A percentile compares a stretch with the other conserved stretches of the same genome.
These are phyloP conservation scores for Emmonsiellopsis sp. DNA, from an alignment of 2,329 filamentous ascomycete genomes.

Conservation along the genomic window DNA sequence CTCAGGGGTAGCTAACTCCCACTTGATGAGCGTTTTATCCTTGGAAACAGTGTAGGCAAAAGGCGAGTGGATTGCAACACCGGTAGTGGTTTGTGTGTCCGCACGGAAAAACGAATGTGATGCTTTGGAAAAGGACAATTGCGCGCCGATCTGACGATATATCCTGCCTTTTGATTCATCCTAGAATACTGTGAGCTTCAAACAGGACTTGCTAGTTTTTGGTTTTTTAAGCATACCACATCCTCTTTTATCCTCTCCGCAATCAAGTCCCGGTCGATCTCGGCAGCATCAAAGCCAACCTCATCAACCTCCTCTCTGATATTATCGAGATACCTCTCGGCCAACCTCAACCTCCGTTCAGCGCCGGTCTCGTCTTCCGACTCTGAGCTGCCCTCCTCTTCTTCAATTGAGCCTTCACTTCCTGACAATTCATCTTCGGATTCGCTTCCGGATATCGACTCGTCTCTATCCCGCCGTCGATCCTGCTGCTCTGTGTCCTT, in stretches of 20 bases:
- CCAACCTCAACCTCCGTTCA: conserved; percentile 75
- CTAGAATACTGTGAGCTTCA: conserved; percentile 14
- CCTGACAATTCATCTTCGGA: conserved; percentile 51
- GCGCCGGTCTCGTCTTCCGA: conserved; percentile 77
- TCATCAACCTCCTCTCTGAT: conserved; percentile 75
- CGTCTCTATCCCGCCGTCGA: conserved; percentile 48
- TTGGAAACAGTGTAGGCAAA: conserved; percentile 85
- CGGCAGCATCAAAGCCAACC: conserved; percentile 82
- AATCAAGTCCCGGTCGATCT: conserved; percentile 87
- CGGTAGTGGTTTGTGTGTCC: conserved; percentile 69
- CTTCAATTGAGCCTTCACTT: conserved; percentile 39
- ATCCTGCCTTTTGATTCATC: conserved; percentile 84
- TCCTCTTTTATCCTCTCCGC: conserved; percentile 86
- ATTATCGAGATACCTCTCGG: conserved; percentile 88
- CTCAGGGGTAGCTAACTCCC: conserved; percentile 58
- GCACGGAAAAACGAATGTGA: conserved; percentile 66
- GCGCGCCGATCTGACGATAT: conserved; percentile 68
- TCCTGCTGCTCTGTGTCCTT: conserved; percentile 30
- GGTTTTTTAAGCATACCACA: conserved; percentile 43
- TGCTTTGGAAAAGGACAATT: conserved; percentile 61
- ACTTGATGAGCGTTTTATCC: conserved; percentile 78
- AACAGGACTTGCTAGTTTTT: no score
- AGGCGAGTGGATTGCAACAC: conserved; percentile 67
- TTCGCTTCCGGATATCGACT: conserved; percentile 83
- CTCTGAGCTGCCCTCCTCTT: conserved; percentile 45